Evolutionary conservation across 805 yeast species (phyloP), one percentile per base, ranked within the genome.

Genomic region (Tetrapisispora phaffii): DNA sequence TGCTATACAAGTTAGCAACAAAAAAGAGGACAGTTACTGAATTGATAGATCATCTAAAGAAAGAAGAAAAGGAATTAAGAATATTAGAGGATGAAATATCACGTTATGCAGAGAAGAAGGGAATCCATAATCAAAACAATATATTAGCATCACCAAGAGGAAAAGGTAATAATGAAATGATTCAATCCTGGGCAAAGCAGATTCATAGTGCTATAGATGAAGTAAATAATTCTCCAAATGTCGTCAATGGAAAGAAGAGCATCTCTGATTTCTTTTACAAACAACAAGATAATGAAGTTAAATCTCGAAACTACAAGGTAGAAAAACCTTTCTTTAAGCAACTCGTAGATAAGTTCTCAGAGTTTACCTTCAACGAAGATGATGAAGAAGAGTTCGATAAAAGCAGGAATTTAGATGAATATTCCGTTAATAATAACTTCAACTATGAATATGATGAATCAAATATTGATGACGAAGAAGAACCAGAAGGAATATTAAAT

Each of bases 21-120:
- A 79, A 79, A 54, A 81, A 78, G 53, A 68, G 79, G 47, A 70
- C 70, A 45, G 69, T 79, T 8, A 49, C 69, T 16, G 81, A 77
- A 41, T 56, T 75, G 46, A 74, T 72, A 52, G 60, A 66, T n/a
- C 67, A 67, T 29, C 55, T 69, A 44, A 64, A 66, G 13, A 21
- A 32, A 22, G 52, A 72, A 3, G 70, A 71, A 49, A 53, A 52
- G 4, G 76, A 74, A 26, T 48, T 74, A 20, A 54, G 53, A 15
- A 51, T 51, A 4, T 46, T 73, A 29, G 74, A 72, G 43, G 32
- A 38, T 2, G 50, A 51, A 41, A 69, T 70, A 24, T 29, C 45
- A 6, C 24, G 29, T 33, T 42, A 38, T 24, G 13, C 33, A 29
- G 38, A 41, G 17, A 26, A 20, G 5, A 28, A 24, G 10, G 44